Conservation (phyloP, 2,329 filamentous ascomycete genomes). For the Exophiala aquamarina region DNA sequence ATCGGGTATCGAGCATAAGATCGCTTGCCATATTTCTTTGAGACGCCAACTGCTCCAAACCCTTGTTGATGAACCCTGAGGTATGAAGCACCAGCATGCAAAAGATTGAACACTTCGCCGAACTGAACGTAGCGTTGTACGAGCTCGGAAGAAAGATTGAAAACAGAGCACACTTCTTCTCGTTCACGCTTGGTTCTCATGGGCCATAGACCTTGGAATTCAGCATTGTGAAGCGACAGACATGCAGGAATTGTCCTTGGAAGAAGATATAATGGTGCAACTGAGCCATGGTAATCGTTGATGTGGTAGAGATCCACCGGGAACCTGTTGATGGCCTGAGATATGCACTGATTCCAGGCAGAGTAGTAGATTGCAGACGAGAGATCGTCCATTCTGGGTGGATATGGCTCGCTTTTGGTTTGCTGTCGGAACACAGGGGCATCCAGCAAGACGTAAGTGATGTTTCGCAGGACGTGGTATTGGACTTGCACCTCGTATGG, state of each 20-base stretch:
- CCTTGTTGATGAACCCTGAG: conserved; percentile 66
- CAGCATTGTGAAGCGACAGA: conserved; percentile 67
- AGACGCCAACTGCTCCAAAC: conserved; percentile 67
- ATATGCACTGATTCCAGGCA: conserved; percentile 70
- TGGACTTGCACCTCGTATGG: conserved; percentile 63
- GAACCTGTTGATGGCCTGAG: conserved; percentile 62
- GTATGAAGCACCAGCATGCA: conserved; percentile 67
- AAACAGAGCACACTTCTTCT: conserved; percentile 64
- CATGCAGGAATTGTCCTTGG: conserved; percentile 62
- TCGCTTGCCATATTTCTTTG: conserved; percentile 67
- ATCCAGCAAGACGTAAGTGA: conserved; percentile 68
- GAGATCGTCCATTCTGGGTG: conserved; percentile 68
- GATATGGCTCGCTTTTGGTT: conserved; percentile 63
- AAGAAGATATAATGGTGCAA: conserved; percentile 65
- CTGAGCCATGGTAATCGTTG: conserved; percentile 65
- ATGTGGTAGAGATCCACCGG: conserved; percentile 65
- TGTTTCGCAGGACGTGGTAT: conserved; percentile 63
- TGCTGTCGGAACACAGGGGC: conserved; percentile 67
- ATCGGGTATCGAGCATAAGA: conserved; percentile 67
- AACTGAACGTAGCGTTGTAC: conserved; percentile 65
- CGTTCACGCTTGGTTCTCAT: conserved; percentile 63
- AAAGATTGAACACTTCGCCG: conserved; percentile 67
- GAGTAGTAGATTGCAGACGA: conserved; percentile 69
- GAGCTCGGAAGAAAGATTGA: conserved; percentile 59
- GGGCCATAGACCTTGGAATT: conserved; percentile 69